Percentiles rank a stretch among this genome's conserved stretches.
Evolutionary conservation across 2,329 filamentous ascomycete genomes (phyloP).

Genomic region (Penicillium sp.): DNA sequence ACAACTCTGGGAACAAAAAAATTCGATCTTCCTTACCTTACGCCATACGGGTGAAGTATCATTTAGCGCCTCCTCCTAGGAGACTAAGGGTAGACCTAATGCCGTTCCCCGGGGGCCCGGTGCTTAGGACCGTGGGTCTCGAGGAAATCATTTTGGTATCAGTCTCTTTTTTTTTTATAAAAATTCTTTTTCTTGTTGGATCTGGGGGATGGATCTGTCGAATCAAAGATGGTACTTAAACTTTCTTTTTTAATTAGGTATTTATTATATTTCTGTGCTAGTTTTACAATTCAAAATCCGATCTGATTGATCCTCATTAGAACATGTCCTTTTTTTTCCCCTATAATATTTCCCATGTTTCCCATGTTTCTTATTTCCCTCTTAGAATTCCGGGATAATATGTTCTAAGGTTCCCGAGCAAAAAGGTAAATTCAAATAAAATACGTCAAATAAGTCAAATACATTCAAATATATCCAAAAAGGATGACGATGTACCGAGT

Average conservation of each 20-base stretch:
- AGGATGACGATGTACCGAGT: slow-evolving; percentile 18
- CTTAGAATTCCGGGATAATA: neutral
- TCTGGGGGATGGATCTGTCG: slow-evolving; percentile 22
- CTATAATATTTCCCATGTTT: neutral
- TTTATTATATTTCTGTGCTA: neutral
- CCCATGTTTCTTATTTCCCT: neutral
- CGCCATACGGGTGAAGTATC: slow-evolving; percentile 21
- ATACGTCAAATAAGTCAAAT: neutral
- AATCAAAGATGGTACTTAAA: slow-evolving; percentile 13
- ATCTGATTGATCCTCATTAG: slow-evolving; percentile 8
- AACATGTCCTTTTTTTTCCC: neutral
- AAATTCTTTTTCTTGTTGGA: slow-evolving; percentile 1
- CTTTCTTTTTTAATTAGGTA: slow-evolving; percentile 7
- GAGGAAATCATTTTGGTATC: slow-evolving; percentile 7
- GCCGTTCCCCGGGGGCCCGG: slow-evolving; percentile 39
- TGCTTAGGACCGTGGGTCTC: slow-evolving; percentile 33
- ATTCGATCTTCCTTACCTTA: slow-evolving; percentile 36
- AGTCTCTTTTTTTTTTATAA: slow-evolving; percentile 4
- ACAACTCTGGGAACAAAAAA: slow-evolving; percentile 31
- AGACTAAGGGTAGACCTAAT: slow-evolving; percentile 27
- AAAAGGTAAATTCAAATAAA: neutral
- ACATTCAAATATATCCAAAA: neutral
- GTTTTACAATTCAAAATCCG: slow-evolving; percentile 8
- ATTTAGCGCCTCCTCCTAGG: slow-evolving; percentile 31
- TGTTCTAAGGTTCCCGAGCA: neutral